These are phyloP conservation scores for Dactylonectria macrodidyma DNA, from an alignment of 2,329 filamentous ascomycete species.

Conservation along the genomic window DNA sequence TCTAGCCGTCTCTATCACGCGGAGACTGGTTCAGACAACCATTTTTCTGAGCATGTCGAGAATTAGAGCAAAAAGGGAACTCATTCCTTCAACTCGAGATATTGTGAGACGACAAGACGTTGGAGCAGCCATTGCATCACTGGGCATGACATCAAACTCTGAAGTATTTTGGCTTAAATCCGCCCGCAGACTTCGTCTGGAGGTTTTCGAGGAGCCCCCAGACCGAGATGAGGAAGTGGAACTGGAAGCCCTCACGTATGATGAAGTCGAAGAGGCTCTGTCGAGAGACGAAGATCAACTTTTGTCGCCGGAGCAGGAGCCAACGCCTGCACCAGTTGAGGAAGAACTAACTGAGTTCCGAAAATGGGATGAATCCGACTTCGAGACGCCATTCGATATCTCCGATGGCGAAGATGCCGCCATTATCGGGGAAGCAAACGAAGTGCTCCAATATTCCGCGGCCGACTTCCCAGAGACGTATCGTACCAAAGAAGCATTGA, in stretches of 20 bases:
- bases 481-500: constrained; percentile 55
- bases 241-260: constrained; percentile 36
- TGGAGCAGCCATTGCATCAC: constrained; percentile 62
- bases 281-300: constrained; percentile 30
- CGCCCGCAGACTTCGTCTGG: constrained; percentile 64
- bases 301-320: constrained; percentile 5
- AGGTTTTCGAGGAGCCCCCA: constrained; percentile 59
- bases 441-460: constrained; percentile 59
- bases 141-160: constrained; percentile 59
- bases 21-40: constrained; percentile 77
- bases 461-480: constrained; percentile 56
- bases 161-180: constrained; percentile 63
- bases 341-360: constrained; percentile 28
- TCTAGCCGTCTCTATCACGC: constrained; percentile 77
- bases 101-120: constrained; percentile 63
- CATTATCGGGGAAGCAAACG: constrained; percentile 57
- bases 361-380: constrained; percentile 36
- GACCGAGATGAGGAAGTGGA: constrained; percentile 42
- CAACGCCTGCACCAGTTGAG: not conserved
- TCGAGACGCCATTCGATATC: constrained; percentile 23
- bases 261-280: constrained; percentile 37
- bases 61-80: constrained; percentile 65
- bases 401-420: constrained; percentile 49
- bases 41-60: constrained; percentile 81
- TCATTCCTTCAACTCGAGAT: constrained; percentile 46